Evolutionary conservation across 1,284 basidiomycete genomes (phyloP), one percentile per base, ranked within the genome.

Genomic region (Leccinum variabile): DNA sequence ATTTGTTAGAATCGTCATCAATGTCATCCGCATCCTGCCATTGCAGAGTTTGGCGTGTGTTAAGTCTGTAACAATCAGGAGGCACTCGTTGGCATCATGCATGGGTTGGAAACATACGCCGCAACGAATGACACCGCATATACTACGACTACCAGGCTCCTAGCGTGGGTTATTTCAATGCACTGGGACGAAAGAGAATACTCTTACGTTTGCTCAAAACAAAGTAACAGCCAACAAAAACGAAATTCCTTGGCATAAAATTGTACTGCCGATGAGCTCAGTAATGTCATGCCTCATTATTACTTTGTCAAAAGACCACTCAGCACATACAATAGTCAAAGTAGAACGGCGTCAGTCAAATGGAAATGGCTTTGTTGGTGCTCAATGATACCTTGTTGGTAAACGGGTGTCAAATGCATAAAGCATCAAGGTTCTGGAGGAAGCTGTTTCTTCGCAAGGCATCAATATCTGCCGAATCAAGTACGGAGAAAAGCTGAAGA

Each of bases 81-180:
- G 65, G 2, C 18, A 14, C 16, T 35, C 57, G 35, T 25, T 35
- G 16, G 13, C 13, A 35, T 35, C 11, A 13, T 13, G 13, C 13
- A 52, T 62, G 25, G 25, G 2, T 56, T 14, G 44, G 25, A 52
- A 9, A 69, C 84, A 62, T 70, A 88, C 85, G 88, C 86, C 64
- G 87, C 85, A 68, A 89, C 77, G 71, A 86, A 87, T 5, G 87
- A 89, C 61, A 87, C 84, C 1, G 82, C 85, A 68, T 89, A 89
- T 32, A 89, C 88, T 89, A 61, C 25, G 25, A 25, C 25, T 25
- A 25, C 25, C 25, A 25, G 25, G 3, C 35, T 35, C 35, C 13
- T 13, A 60, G 54, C 53, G 60, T 28, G 44, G 22, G 50, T 59
- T 54, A 59, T 49, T 54, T 41, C 50, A 54, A 56, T 52, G 37